These are phyloP conservation scores for Mycena vitilis DNA, from an alignment of 768 basidiomycete genomes.

Conservation along the genomic window DNA sequence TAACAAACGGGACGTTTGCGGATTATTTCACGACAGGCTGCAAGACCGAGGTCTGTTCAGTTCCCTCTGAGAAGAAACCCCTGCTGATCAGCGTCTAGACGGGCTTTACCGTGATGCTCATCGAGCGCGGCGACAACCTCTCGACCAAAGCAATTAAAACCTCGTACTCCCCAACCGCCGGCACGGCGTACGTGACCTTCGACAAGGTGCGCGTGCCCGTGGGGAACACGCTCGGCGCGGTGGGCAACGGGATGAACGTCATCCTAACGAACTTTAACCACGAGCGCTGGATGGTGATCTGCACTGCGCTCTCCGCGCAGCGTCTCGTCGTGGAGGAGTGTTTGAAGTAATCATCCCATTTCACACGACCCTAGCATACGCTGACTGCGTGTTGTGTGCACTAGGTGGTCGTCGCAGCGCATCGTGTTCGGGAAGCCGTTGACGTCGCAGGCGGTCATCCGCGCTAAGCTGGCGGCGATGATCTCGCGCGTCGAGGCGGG, in stretches of 20 bases:
- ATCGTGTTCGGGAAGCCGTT: conserved; percentile 92
- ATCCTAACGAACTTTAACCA: conserved; percentile 86
- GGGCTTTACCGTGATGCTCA: conserved; percentile 81
- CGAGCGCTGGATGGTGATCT: conserved; percentile 89
- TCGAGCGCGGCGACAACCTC: conserved; percentile 77
- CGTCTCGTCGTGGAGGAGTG: conserved; percentile 90
- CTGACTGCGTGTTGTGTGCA: neutral
- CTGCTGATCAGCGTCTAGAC: conserved; percentile 51
- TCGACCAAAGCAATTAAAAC: conserved; percentile 93
- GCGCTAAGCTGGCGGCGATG: conserved; percentile 89
- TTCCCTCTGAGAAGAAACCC: neutral
- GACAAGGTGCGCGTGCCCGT: conserved; percentile 86
- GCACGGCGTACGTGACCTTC: conserved; percentile 89
- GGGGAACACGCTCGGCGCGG: conserved; percentile 87
- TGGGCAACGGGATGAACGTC: conserved; percentile 85
- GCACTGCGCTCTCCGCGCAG: conserved; percentile 78
- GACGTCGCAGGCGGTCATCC: conserved; percentile 85
- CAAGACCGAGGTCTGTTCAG: conserved; percentile 66
- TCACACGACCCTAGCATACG: neutral
- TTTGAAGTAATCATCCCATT: conserved; percentile 65
- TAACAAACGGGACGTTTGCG: conserved; percentile 87
- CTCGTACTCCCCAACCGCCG: conserved; percentile 90
- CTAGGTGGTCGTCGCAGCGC: conserved; percentile 89
- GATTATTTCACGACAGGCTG: conserved; percentile 89
- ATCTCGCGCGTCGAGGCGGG: conserved; percentile 88